Evolutionary conservation across 2,329 filamentous ascomycete genomes (phyloP).

Genomic region (Aspergillus flavus): DNA sequence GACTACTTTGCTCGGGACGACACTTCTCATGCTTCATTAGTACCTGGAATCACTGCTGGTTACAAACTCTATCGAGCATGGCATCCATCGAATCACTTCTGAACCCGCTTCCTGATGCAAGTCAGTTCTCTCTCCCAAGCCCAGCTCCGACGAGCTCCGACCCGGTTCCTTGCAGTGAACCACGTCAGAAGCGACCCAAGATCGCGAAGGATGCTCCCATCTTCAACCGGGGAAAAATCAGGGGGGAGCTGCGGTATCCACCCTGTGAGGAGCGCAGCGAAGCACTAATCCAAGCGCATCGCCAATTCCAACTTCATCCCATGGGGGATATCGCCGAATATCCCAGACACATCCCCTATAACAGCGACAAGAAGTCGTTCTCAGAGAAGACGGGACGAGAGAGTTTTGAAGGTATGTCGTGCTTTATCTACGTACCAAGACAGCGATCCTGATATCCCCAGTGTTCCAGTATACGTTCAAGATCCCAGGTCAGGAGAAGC

Average conservation of each 20-base stretch:
- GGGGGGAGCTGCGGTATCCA: conserved; percentile 71
- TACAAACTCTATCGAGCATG: conserved; percentile 48
- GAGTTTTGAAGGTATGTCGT: conserved; percentile 74
- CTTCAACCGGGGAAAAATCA: conserved; percentile 63
- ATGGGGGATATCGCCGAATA: conserved; percentile 62
- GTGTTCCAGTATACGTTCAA: conserved; percentile 73
- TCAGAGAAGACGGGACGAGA: conserved; percentile 82
- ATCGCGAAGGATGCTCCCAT: conserved; percentile 66
- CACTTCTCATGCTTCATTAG: background rate
- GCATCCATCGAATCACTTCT: conserved; percentile 67
- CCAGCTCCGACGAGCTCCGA: conserved; percentile 45
- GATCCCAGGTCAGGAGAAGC: conserved; percentile 65
- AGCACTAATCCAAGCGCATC: conserved; percentile 59
- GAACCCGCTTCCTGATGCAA: conserved; percentile 58
- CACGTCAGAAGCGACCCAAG: conserved; percentile 53
- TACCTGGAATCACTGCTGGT: conserved; percentile 6
- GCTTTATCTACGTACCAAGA: background rate
- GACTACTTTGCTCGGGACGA: background rate
- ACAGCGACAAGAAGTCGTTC: conserved; percentile 90
- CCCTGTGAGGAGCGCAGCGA: conserved; percentile 71
- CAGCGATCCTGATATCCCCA: conserved; percentile 15
- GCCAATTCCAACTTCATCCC: conserved; percentile 67
- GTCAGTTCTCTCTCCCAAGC: conserved; percentile 35
- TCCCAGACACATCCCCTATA: conserved; percentile 84
- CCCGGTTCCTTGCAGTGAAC: conserved; percentile 32